Base-by-base conservation (phyloP, 1,284 basidiomycete species). In the Cryptococcus sp. region DNA sequence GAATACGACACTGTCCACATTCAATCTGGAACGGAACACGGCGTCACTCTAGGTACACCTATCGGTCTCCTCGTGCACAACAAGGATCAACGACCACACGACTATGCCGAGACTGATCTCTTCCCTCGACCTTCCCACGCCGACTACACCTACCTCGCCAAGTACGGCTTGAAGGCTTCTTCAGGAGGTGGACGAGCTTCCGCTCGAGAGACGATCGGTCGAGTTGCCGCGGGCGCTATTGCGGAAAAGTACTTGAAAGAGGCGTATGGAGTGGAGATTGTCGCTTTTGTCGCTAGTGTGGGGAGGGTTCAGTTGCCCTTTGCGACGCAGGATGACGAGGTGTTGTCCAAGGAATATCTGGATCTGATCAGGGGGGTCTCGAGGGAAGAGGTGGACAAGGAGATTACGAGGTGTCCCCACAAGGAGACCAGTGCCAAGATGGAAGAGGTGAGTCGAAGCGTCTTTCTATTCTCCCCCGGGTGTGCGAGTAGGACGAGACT, bases 71-170 rank as follows among this genome's bases (percentile, higher is more conserved):
- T 97, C 49, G 92, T 99, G 32, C 89, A 84, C 67, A 99, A 99
- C 75, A 92, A 97, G 75, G 95, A 99, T 73, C 95, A 99, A 69
- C 81, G 95, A 38, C 95, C 95, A 19, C 86, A 97, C 69, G 95
- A 99, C 75, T 99, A 99, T 76, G 86, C 91, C 61, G 95, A 97
- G 77, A 98, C 94, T 1, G 94, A 98, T 70, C 78, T 92, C 50
- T 98, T 91, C 77, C 95, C 95, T 34, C 85, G 95, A 25, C 95
- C 95, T 18, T 91, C 87, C 59, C 95, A 99, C 69, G 95, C 95
- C 44, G 95, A 99, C 73, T 97, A 87, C 74, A 98, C 95, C 26
- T 99, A 99, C 75, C 82, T 98, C 47, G 85, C 92, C 64, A 99
- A 99, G 70, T 99, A 98, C 72, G 91, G 90, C 28, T 75, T 98